These are phyloP conservation scores for Wickerhamomyces queroliae DNA, from an alignment of 805 yeast species.

Conservation along the genomic window DNA sequence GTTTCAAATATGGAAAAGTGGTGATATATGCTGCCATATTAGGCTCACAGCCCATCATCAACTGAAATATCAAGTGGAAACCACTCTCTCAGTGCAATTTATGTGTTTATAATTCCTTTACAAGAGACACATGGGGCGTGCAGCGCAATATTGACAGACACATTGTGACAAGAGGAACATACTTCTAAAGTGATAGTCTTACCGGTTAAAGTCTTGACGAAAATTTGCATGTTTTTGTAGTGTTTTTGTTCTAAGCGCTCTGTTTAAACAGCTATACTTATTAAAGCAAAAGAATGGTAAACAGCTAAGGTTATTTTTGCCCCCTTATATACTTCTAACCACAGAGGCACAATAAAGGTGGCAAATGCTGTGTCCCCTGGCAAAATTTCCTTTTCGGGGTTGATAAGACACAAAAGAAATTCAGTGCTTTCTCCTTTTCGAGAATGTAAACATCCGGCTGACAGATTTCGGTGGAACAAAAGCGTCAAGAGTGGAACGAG, in stretches of 20 bases:
- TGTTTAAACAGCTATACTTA: conserved; percentile 28
- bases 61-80: no score
- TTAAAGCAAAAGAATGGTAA: conserved; percentile 20
- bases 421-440: background rate
- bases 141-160: background rate
- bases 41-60: background rate
- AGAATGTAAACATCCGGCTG: background rate
- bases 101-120: background rate
- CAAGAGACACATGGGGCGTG: background rate
- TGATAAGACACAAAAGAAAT: background rate
- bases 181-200: conserved; percentile 79
- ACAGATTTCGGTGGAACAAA: background rate
- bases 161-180: conserved; percentile 15
- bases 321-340: conserved; percentile 17
- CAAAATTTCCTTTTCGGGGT: background rate
- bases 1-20: background rate
- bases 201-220: conserved; percentile 86
- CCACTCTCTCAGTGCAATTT: no score
- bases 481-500: no score
- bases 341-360: conserved; percentile 27
- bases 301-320: conserved; percentile 36
- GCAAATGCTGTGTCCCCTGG: conserved; percentile 26
- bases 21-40: background rate
- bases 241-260: conserved; percentile 35
- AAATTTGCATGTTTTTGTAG: conserved; percentile 67